Evolutionary conservation across 352 stramenopile species (phyloP), one percentile per base, ranked within the genome.

Genomic region (Thraustochytrium striatum): DNA sequence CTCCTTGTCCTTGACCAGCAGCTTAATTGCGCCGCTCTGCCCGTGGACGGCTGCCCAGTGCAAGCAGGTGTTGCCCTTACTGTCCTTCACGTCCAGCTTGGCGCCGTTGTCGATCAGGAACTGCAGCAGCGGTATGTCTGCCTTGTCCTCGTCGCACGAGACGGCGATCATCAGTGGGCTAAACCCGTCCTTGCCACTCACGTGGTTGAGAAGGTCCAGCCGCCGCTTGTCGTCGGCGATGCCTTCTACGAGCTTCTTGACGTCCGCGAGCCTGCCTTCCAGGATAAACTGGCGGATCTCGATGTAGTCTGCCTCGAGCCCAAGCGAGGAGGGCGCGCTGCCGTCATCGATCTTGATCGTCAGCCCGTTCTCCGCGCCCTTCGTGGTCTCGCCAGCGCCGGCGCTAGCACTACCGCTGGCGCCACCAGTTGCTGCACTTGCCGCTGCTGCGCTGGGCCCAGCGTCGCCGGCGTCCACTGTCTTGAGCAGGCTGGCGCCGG

Each of bases 61-160:
- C n/a, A 85, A n/a, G 1, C 82, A 75, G 5, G 81, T 85, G 47
- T 84, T 86, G 16, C 83, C 83, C 2, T 44, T 21, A 1, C 55
- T 21, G 58, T 83, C 78, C n/a, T 13, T 11, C 11, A 35, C 25
- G 2, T 21, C n/a, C 36, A 78, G 39, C 3, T 21, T n/a, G 21
- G 73, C 73, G 30, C 61, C 62, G 21, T 3, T 33, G 30, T n/a
- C 69, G 9, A 82, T 33, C 39, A 82, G 47, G 19, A 44, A 25
- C 30, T 36, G 61, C n/a, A 81, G 50, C 11, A 75, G 65, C 11
- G 65, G 41, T 5, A 25, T 5, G 30, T 75, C 65, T 5, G 68
- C 30, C 52, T 75, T 75, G 21, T 38, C 65, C 50, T 75, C 52
- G 16, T 75, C 65, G 52, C 65, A 75, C 41, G 65, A 75, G 65